A percentile compares a stretch with the other conserved stretches of the same genome.
These are phyloP conservation scores for Phlebopus sp. DNA, from an alignment of 1,284 basidiomycete species.

Conservation along the genomic window DNA sequence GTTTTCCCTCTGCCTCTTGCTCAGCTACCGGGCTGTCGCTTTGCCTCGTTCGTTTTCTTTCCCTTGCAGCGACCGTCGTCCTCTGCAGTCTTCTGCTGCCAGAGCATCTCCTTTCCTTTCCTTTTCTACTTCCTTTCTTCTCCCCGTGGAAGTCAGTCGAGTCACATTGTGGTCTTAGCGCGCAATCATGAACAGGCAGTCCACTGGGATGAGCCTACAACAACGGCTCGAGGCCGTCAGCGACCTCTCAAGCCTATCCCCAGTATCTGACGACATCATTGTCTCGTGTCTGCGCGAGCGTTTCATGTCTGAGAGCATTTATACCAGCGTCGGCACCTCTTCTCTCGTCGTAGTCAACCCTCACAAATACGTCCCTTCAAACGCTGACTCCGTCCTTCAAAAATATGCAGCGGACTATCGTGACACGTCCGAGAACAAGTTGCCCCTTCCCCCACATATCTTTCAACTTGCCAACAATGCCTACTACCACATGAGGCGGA, in stretches of 20 bases:
- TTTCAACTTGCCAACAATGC: slow-evolving; percentile 89
- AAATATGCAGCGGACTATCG: slow-evolving; percentile 81
- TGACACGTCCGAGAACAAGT: slow-evolving; percentile 54
- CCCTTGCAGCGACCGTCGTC: slow-evolving; percentile 11
- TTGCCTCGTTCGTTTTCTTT: slow-evolving; percentile 22
- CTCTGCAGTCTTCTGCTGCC: slow-evolving; percentile 20
- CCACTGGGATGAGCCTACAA: slow-evolving; percentile 46
- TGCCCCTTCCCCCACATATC: slow-evolving; percentile 71
- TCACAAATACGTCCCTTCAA: slow-evolving; percentile 79
- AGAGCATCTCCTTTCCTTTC: slow-evolving; percentile 1
- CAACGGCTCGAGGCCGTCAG: slow-evolving; percentile 66
- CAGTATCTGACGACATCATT: slow-evolving; percentile 73
- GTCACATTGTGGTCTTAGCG: not conserved
- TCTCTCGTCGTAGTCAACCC: slow-evolving; percentile 84
- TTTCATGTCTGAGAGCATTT: slow-evolving; percentile 81
- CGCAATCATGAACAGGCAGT: slow-evolving; percentile 32
- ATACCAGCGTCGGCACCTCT: slow-evolving; percentile 72
- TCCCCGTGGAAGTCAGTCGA: not conserved
- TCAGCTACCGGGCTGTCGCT: slow-evolving; percentile 3
- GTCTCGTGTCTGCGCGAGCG: slow-evolving; percentile 82
- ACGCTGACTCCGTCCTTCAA: slow-evolving; percentile 77
- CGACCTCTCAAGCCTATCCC: slow-evolving; percentile 60
- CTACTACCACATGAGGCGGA: slow-evolving; percentile 96
- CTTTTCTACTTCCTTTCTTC: not conserved
- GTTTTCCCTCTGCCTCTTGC: slow-evolving; percentile 20